Evolutionary conservation across 2,329 filamentous ascomycete species (phyloP).

Genomic region (Pseudocercospora musae): DNA sequence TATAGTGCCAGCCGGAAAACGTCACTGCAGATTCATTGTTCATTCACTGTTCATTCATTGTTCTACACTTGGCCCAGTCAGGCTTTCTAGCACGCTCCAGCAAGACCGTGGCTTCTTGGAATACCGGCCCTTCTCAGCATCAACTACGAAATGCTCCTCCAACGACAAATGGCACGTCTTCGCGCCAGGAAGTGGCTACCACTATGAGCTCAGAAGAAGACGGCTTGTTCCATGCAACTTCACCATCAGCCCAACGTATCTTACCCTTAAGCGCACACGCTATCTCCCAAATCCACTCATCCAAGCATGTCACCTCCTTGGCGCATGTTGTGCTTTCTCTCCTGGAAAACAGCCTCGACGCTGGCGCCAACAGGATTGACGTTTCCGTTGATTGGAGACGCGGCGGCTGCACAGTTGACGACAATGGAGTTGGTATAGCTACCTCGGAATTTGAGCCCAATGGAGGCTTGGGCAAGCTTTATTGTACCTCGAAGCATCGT

Average conservation of each 20-base stretch:
- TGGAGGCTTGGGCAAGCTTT: slow-evolving; percentile 66
- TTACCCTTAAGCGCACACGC: slow-evolving; percentile 27
- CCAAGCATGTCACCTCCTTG: slow-evolving; percentile 71
- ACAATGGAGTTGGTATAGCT: slow-evolving; percentile 76
- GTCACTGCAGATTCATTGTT: not conserved
- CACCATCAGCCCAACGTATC: slow-evolving; percentile 21
- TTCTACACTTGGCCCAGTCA: not conserved
- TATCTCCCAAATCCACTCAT: slow-evolving; percentile 73
- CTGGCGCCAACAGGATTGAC: slow-evolving; percentile 64
- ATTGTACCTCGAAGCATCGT: slow-evolving; percentile 71
- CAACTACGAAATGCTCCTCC: slow-evolving; percentile 11
- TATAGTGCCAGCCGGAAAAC: not conserved
- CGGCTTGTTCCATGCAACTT: slow-evolving; percentile 1
- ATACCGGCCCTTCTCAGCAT: slow-evolving; percentile 1
- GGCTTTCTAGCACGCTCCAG: not conserved
- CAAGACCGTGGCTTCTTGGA: slow-evolving; percentile 14
- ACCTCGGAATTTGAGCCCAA: slow-evolving; percentile 66
- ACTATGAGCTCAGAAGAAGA: slow-evolving; percentile 6
- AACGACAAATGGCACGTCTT: not conserved
- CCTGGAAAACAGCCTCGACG: slow-evolving; percentile 81
- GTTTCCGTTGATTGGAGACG: slow-evolving; percentile 70
- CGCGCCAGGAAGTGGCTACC: slow-evolving; percentile 16
- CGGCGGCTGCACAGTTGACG: slow-evolving; percentile 76
- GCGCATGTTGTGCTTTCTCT: slow-evolving; percentile 69
- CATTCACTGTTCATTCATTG: not conserved